Percentiles rank a stretch among this genome's conserved stretches.
Conservation (phyloP, 352 stramenopile species). For the Phytophthora quininea region DNA sequence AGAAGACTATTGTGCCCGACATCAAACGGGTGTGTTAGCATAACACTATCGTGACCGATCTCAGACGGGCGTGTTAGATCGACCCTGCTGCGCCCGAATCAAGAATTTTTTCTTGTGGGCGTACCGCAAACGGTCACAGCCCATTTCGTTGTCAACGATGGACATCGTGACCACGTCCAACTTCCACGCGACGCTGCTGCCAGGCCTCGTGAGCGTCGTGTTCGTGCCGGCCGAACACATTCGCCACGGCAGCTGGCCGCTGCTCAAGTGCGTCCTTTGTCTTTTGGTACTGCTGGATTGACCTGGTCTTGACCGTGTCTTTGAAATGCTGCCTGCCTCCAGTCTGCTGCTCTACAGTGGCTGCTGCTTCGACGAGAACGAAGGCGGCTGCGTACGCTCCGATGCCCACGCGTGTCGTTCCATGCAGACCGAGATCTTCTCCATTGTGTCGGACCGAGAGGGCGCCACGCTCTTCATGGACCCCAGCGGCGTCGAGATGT, state of each 20-base stretch:
- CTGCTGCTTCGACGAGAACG: conserved; percentile 83
- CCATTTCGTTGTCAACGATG: conserved; percentile 33
- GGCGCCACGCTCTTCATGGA: conserved; percentile 87
- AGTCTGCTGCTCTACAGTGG: conserved; percentile 84
- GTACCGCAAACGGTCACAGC: too few species aligned
- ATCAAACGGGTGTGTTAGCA: neutral
- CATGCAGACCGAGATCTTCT: conserved; percentile 86
- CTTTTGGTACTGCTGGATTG: too few species aligned
- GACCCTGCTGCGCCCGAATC: neutral
- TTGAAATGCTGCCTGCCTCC: neutral
- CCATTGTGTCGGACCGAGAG: conserved; percentile 77
- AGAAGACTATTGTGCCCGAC: neutral
- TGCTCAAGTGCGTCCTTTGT: conserved; percentile 72
- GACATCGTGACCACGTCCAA: conserved; percentile 91
- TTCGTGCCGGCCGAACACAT: conserved; percentile 78
- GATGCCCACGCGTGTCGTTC: conserved; percentile 73
- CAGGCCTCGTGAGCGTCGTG: conserved; percentile 80
- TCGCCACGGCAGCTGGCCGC: conserved; percentile 73
- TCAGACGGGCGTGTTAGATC: neutral
- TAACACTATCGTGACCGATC: neutral
- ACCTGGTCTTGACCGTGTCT: too few species aligned
- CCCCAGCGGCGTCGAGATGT: conserved; percentile 82
- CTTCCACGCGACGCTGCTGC: conserved; percentile 62
- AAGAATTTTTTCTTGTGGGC: neutral
- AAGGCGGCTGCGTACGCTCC: conserved; percentile 47